Base-by-base conservation (phyloP, 1,284 basidiomycete genomes). In the Puccinia triticina region DNA sequence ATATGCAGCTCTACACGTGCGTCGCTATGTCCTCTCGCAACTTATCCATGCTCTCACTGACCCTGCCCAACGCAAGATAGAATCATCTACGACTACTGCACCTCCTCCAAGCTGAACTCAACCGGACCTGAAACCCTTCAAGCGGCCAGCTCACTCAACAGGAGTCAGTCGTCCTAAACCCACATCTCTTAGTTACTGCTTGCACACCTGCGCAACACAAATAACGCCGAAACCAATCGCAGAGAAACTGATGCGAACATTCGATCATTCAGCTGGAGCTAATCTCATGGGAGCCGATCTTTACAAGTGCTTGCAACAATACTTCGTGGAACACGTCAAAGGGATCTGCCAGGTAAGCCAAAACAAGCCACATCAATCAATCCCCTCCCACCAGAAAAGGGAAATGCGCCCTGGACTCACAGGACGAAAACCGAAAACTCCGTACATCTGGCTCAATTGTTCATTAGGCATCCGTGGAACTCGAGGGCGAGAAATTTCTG, bases 1-100 rank as follows among this genome's bases (percentile, higher is more conserved):
- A 98, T 88, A 96, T 96, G 89, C 91, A 92, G 85, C 90, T 96
- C 79, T 98, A 97, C 88, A 95, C 94, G 78, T 85, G 66, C 82
- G 85, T 23, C 46, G 14, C 26, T 34, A 40, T 37, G 50, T 3
- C 8, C 21, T 29, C 4, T 11, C 4, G 11, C 34, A 18, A 57
- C 32, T 55, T 29, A 66, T 43, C 48, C 29, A 37, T n/a, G 34
- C 53, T 43, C 59, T 61, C 59, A 61, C 61, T 66, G 61, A 66
- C 69, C 46, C 48, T 50, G 7, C 29, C 29, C 46, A 8, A 57
- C 84, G 83, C 84, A 85, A 34, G 83, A 84, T 83, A 88, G 87
- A 64, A 93, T 94, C 61, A 93, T 94, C 12, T 98, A 98, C 90
- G 96, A 98, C 88, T 98, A 96, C 87, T 98, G 96, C 87, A 98